Evolutionary conservation across 331 rosid genomes (phyloP).

Genomic region (Quercus phellos): DNA sequence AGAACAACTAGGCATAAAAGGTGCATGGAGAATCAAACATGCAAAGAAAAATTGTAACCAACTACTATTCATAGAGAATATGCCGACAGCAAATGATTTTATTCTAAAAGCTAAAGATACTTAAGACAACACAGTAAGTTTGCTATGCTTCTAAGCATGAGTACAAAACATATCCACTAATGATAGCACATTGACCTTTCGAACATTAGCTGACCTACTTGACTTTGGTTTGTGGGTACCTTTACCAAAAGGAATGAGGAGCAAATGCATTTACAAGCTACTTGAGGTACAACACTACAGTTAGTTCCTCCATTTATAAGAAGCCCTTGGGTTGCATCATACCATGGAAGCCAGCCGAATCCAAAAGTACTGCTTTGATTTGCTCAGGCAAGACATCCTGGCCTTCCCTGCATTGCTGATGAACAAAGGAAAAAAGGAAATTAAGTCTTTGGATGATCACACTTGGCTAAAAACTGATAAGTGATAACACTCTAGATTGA

Average conservation of each 20-base stretch:
- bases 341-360: conserved; percentile 71
- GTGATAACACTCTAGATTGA: not conserved
- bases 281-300: conserved; percentile 18
- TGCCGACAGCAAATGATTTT: conserved; percentile 6
- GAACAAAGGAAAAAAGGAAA: conserved; percentile 7
- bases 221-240: conserved; percentile 24
- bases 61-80: not conserved
- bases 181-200: conserved; percentile 20
- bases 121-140: conserved; percentile 11
- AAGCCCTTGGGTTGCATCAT: conserved; percentile 34
- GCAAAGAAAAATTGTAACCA: not conserved
- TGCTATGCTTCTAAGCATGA: conserved; percentile 10
- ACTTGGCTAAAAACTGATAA: not conserved
- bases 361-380: conserved; percentile 77
- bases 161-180: not conserved
- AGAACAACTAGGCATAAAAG: too few species aligned
- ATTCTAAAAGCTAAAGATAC: conserved; percentile 8
- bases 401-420: conserved; percentile 90
- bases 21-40: not conserved
- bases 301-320: conserved; percentile 22
- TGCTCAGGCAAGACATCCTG: conserved; percentile 81
- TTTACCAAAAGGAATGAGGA: conserved; percentile 8
- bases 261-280: conserved; percentile 32
- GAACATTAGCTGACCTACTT: conserved; percentile 25
- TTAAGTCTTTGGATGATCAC: not conserved